Base-by-base conservation (phyloP, 1,284 basidiomycete genomes). In the Pascua sp. region DNA sequence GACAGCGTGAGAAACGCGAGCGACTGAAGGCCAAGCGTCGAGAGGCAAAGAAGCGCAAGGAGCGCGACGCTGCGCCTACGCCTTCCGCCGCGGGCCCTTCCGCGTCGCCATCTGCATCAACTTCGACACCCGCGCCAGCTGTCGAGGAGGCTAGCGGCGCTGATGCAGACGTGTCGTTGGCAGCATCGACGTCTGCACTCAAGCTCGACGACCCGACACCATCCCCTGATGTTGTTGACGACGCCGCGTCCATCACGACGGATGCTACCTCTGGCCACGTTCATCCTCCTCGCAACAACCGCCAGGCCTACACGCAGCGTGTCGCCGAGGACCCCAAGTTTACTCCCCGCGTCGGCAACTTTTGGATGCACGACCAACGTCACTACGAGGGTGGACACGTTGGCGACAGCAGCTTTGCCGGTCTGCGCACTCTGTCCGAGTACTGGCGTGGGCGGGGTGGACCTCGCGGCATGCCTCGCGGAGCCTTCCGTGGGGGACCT, bases 281-380 rank as follows among this genome's bases (percentile, higher is more conserved):
- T 24, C 84, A 85, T 60, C 86, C 89, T 67, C 86, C 89, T 67
- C 86, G 84, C 24, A 86, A 88, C 63, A 81, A 79, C 46, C 66
- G 67, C 24, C 61, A 62, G 49, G 63, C 62, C n/a, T 64, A 66
- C 51, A 49, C 60, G 8, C 59, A 62, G 41, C 62, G 62, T 40
- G 47, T 56, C 17, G 48, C 64, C 11, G 50, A 60, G 17, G 91
- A 94, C 72, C 90, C 91, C 1, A 88, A 89, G 1, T 90, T 86
- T 69, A 87, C 90, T 37, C 91, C 91, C 18, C 87, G 85, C 32
- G 87, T 91, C 12, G 91, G 91, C 59, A 86, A 87, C 61, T 94
- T 93, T 69, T 94, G 90, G 90, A 86, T 88, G 9, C 91, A 93
- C 69, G 91, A 93, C 72, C 90, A 93, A 72, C 85, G 91, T 49